A percentile compares a stretch with the other conserved stretches of the same genome.
Conservation (phyloP, 2,329 filamentous ascomycete genomes). For the Calonectria montana region DNA sequence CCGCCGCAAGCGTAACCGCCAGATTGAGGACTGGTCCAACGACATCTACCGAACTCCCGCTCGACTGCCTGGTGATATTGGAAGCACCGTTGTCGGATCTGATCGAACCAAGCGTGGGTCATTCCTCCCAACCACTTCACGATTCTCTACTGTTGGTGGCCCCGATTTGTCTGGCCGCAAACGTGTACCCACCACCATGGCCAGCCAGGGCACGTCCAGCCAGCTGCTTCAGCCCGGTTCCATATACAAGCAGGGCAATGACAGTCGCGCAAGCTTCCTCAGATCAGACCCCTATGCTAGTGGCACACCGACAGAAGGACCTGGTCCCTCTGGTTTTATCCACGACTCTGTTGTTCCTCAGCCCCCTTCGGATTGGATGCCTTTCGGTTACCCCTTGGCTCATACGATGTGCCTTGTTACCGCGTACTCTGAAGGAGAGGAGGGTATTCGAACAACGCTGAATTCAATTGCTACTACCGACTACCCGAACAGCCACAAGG, state of each 20-base stretch:
- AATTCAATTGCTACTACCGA: slow-evolving; percentile 98
- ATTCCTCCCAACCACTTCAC: slow-evolving; percentile 92
- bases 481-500: slow-evolving; percentile 99
- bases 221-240: slow-evolving; percentile 76
- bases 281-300: slow-evolving; percentile 66
- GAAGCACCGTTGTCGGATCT: slow-evolving; percentile 69
- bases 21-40: slow-evolving; percentile 98
- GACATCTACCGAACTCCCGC: slow-evolving; percentile 95
- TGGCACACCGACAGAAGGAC: slow-evolving; percentile 72
- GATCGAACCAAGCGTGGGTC: slow-evolving; percentile 85
- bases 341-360: slow-evolving; percentile 96
- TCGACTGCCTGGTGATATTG: slow-evolving; percentile 80
- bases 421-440: slow-evolving; percentile 94
- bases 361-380: slow-evolving; percentile 96
- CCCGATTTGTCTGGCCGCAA: slow-evolving; percentile 69
- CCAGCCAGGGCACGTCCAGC: slow-evolving; percentile 83
- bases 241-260: slow-evolving; percentile 77
- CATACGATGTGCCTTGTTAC: slow-evolving; percentile 96
- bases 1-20: slow-evolving; percentile 85
- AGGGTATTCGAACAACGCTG: slow-evolving; percentile 91
- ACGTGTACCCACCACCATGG: slow-evolving; percentile 88
- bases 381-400: slow-evolving; percentile 93
- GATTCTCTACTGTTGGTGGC: slow-evolving; percentile 92
- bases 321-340: slow-evolving; percentile 92
- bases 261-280: slow-evolving; percentile 74